Evolutionary conservation across 805 yeast species (phyloP).

Genomic region (Brettanomyces nanus): DNA sequence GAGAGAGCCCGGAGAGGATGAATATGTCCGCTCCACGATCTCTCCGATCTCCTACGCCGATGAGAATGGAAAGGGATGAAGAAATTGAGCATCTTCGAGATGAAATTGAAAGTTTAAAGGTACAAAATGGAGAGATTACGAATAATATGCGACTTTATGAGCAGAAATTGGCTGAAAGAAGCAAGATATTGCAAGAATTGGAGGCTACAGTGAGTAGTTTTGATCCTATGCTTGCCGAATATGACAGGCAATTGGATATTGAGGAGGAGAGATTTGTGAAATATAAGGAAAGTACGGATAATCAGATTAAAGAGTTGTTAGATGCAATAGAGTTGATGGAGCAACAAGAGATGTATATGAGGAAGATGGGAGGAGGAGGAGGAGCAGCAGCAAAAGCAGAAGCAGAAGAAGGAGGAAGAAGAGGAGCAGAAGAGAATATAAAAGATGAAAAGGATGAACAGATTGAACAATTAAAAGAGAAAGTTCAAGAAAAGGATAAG

Average conservation of each 20-base stretch:
- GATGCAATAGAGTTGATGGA: constrained; percentile 50
- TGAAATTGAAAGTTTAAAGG: neutral
- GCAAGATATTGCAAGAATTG: constrained; percentile 38
- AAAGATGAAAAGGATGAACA: constrained; percentile 4
- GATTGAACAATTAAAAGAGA: neutral
- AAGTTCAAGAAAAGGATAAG: constrained; percentile 4
- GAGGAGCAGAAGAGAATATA: neutral
- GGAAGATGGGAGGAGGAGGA: constrained; percentile 37
- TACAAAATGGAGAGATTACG: neutral
- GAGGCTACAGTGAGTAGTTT: constrained; percentile 40
- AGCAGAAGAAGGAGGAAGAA: constrained; percentile 3
- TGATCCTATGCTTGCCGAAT: constrained; percentile 38
- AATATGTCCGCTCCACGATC: neutral
- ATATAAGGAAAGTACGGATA: constrained; percentile 40
- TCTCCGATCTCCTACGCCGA: neutral
- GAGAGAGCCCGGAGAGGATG: neutral
- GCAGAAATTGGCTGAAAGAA: constrained; percentile 33
- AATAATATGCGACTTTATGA: constrained; percentile 14
- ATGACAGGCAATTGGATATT: constrained; percentile 33
- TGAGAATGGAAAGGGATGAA: neutral
- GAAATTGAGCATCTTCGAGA: neutral
- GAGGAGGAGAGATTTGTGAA: constrained; percentile 40
- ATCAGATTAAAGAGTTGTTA: constrained; percentile 50
- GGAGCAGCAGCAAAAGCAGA: constrained; percentile 17
- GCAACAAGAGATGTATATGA: constrained; percentile 36